A percentile compares a stretch with the other conserved stretches of the same genome.
phyloP scores from a whole-genome alignment of 2,329 filamentous ascomycete species.

The Penicillium polonicum region DNA sequence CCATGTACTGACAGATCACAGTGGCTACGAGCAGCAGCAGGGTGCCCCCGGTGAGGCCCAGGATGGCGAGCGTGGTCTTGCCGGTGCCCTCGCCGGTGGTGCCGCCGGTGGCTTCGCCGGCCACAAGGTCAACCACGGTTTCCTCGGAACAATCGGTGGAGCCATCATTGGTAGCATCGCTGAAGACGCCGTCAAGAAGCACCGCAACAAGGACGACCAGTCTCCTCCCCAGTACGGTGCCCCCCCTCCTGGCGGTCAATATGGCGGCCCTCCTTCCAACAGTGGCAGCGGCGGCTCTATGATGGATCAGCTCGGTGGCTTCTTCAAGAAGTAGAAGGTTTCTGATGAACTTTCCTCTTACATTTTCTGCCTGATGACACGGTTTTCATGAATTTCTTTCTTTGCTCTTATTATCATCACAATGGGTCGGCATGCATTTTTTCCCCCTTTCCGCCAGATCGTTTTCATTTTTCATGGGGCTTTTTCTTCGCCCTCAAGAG shows the following conservation, averaged over 20 bases:
- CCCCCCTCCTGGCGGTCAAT: conserved; percentile 12
- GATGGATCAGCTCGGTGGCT: conserved; percentile 38
- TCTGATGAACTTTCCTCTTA: conserved; percentile 2
- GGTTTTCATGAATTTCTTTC: conserved; percentile 27
- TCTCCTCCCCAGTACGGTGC: conserved; percentile 21
- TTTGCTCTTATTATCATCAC: conserved; percentile 5
- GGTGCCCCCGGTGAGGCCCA: conserved; percentile 40
- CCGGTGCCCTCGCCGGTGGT: conserved; percentile 49
- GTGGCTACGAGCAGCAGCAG: conserved; percentile 29
- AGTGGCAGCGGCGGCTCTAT: conserved; percentile 21
- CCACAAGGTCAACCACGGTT: conserved; percentile 49
- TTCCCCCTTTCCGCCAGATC: conserved; percentile 7
- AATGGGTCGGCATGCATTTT: conserved; percentile 20
- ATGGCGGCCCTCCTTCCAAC: conserved; percentile 26
- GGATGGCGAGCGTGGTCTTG: conserved; percentile 48
- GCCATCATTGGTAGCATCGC: conserved; percentile 48
- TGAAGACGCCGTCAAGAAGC: conserved; percentile 48
- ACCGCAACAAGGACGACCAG: conserved; percentile 38
- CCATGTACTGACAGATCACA: conserved; percentile 16
- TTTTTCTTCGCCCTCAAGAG: conserved; percentile 1
- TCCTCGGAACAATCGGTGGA: conserved; percentile 50
- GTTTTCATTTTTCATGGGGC: conserved; percentile 3
- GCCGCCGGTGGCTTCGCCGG: conserved; percentile 48
- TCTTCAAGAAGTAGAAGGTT: conserved; percentile 39
- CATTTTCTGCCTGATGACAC: conserved; percentile 15